Percentiles rank a stretch among this genome's conserved stretches.
These are phyloP conservation scores for Sarcomyxa edulis DNA, from an alignment of 768 basidiomycete genomes.

Conservation along the genomic window DNA sequence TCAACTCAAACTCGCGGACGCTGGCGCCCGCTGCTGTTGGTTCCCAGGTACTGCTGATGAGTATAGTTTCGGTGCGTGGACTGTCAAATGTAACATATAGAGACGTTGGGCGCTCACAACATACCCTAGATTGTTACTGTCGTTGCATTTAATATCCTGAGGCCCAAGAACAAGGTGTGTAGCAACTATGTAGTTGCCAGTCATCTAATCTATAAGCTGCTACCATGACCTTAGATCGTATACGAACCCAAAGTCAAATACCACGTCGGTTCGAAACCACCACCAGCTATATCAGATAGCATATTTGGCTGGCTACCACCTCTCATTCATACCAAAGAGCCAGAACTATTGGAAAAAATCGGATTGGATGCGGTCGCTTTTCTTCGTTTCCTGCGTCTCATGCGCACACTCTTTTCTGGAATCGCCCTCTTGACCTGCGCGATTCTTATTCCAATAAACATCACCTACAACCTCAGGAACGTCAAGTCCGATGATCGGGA, in stretches of 20 bases:
- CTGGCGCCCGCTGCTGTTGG: conserved; percentile 78
- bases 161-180: conserved; percentile 72
- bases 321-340: conserved; percentile 76
- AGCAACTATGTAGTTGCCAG: not conserved
- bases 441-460: conserved; percentile 83
- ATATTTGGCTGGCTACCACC: conserved; percentile 90
- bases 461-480: conserved; percentile 73
- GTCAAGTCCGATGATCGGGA: conserved; percentile 49
- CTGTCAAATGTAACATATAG: too few species aligned
- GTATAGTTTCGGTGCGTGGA: conserved; percentile 58
- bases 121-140: conserved; percentile 59
- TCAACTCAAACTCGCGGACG: conserved; percentile 44
- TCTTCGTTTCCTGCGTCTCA: conserved; percentile 86
- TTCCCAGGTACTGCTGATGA: conserved; percentile 75
- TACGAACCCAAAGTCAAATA: conserved; percentile 88
- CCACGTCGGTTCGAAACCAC: conserved; percentile 59
- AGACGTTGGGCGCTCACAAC: too few species aligned
- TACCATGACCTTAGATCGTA: conserved; percentile 41
- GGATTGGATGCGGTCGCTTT: conserved; percentile 93
- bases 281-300: conserved; percentile 67
- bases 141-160: conserved; percentile 70
- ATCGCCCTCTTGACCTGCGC: conserved; percentile 62
- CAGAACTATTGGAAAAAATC: conserved; percentile 82
- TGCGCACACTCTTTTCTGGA: conserved; percentile 64
- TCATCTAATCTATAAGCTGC: not conserved